Percentiles rank a stretch among this genome's conserved stretches.
These are phyloP conservation scores for Cercophora newfieldiana DNA, from an alignment of 495 filamentous ascomycete species.

Conservation along the genomic window DNA sequence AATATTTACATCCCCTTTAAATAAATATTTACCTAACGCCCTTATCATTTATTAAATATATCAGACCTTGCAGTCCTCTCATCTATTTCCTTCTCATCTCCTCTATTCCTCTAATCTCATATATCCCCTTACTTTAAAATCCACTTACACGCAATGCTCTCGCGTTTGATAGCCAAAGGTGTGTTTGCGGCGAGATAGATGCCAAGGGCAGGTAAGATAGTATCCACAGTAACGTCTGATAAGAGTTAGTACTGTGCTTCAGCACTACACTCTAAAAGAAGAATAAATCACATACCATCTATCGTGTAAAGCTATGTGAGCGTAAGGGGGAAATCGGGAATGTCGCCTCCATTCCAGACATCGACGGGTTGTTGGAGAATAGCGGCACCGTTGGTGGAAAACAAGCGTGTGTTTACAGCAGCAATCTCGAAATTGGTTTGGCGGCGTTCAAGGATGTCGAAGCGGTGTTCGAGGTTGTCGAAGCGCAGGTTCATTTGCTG, in stretches of 20 bases:
- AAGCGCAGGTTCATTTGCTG: background rate
- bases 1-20: too few species aligned
- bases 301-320: background rate
- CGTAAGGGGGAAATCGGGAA: background rate
- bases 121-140: background rate
- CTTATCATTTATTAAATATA: conserved; percentile 1
- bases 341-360: background rate
- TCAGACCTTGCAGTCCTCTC: background rate
- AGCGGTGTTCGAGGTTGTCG: background rate
- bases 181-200: conserved; percentile 2
- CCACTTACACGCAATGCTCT: background rate
- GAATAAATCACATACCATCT: conserved; percentile 3
- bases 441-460: background rate
- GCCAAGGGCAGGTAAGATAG: background rate
- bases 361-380: background rate
- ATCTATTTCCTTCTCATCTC: background rate
- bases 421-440: conserved; percentile 3
- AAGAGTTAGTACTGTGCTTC: background rate
- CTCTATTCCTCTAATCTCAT: background rate
- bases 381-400: background rate
- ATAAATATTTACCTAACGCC: background rate
- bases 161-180: conserved; percentile 1
- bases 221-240: conserved; percentile 1
- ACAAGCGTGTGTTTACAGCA: conserved; percentile 2
- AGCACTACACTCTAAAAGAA: too few species aligned